Evolutionary conservation across 139 green algal species (phyloP).

Genomic region (Chara braunii): DNA sequence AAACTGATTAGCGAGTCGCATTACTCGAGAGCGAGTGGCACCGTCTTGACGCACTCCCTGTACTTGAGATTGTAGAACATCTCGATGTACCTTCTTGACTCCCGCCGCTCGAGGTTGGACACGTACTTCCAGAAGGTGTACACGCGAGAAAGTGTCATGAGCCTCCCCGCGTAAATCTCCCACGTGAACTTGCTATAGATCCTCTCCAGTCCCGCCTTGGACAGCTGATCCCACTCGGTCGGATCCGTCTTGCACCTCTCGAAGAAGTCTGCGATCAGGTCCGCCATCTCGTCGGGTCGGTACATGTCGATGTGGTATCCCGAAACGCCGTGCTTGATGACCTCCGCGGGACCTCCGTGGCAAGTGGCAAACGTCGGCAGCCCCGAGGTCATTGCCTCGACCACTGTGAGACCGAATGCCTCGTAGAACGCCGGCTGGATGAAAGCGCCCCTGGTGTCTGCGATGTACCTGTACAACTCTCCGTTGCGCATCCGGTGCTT

Average conservation of each 20-base stretch:
- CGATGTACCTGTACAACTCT: conserved; percentile 46
- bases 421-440: conserved; percentile 45
- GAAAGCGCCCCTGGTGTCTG: conserved; percentile 67
- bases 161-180: conserved; percentile 62
- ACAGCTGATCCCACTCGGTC: conserved; percentile 23
- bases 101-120: conserved; percentile 55
- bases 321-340: conserved; percentile 58
- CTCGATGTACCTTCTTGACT: conserved; percentile 64
- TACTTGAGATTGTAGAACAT: conserved; percentile 68
- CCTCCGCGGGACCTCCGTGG: conserved; percentile 57
- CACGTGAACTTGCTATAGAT: conserved; percentile 58
- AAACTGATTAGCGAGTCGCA: no score
- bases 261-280: conserved; percentile 73
- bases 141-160: conserved; percentile 62
- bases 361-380: conserved; percentile 68
- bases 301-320: conserved; percentile 80
- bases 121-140: conserved; percentile 64
- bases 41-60: no score
- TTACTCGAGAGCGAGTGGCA: no score
- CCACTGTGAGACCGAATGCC: conserved; percentile 73
- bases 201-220: conserved; percentile 18
- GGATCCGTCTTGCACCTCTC: conserved; percentile 45
- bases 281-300: conserved; percentile 48
- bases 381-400: conserved; percentile 73
- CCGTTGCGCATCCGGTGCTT: conserved; percentile 60